A percentile compares a stretch with the other conserved stretches of the same genome.
Conservation (phyloP, 1,139 yeast genomes). For the Scheffersomyces stambukii region DNA sequence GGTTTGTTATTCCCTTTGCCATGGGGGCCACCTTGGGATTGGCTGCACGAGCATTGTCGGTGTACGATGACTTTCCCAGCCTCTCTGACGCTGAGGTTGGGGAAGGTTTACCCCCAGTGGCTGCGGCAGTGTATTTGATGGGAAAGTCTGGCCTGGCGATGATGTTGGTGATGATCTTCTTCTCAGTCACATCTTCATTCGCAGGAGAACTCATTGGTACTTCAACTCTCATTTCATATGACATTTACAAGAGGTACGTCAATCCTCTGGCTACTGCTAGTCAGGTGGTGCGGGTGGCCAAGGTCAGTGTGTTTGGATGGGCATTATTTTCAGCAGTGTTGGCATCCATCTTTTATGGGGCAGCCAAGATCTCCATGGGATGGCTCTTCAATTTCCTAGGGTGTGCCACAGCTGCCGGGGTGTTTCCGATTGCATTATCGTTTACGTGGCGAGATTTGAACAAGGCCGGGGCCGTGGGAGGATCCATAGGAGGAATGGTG, state of each 20-base stretch:
- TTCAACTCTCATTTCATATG: conserved; percentile 43
- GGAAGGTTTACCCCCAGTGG: conserved; percentile 42
- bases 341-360: conserved; percentile 38
- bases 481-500: conserved; percentile 23
- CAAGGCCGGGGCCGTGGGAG: conserved; percentile 27
- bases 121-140: conserved; percentile 36
- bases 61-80: conserved; percentile 23
- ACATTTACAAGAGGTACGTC: conserved; percentile 42
- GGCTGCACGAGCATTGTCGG: conserved; percentile 27
- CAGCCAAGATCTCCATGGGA: conserved; percentile 20
- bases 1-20: conserved; percentile 38
- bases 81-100: conserved; percentile 18
- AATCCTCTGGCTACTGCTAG: conserved; percentile 40
- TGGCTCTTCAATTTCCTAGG: conserved; percentile 42
- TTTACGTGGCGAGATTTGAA: conserved; percentile 38
- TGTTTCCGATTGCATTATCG: conserved; percentile 36
- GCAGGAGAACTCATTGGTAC: conserved; percentile 48
- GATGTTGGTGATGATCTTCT: conserved; percentile 42
- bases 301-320: conserved; percentile 31
- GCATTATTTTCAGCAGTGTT: conserved; percentile 28
- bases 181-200: conserved; percentile 47
- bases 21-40: conserved; percentile 43
- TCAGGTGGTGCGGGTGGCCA: conserved; percentile 35
- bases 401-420: conserved; percentile 28
- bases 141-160: conserved; percentile 43